Evolutionary conservation across 2,329 filamentous ascomycete species (phyloP).

Genomic region (Balansia obtecta): DNA sequence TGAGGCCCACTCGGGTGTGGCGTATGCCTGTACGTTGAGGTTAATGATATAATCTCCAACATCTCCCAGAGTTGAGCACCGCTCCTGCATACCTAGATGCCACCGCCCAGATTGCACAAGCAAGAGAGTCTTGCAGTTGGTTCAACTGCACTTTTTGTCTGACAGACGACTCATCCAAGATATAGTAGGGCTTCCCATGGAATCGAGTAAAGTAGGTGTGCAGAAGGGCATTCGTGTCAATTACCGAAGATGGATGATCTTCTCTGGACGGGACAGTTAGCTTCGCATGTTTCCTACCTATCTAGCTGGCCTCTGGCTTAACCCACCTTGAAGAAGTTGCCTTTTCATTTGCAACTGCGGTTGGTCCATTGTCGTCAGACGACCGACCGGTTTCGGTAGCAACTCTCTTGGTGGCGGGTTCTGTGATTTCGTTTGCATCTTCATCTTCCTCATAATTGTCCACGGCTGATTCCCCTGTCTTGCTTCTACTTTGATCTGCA

Average conservation of each 20-base stretch:
- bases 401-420: constrained; percentile 28
- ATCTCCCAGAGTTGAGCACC: constrained; percentile 1
- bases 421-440: constrained; percentile 11
- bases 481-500: constrained; percentile 14
- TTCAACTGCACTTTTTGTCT: constrained; percentile 59
- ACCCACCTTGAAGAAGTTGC: neutral
- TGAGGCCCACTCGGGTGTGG: constrained; percentile 55
- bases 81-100: constrained; percentile 40
- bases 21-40: constrained; percentile 41
- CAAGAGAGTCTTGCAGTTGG: constrained; percentile 45
- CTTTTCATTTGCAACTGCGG: neutral
- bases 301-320: neutral
- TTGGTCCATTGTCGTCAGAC: constrained; percentile 3
- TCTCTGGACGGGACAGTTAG: constrained; percentile 18
- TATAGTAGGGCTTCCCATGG: constrained; percentile 71
- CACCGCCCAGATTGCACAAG: constrained; percentile 47
- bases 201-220: constrained; percentile 71
- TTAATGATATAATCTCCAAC: neutral
- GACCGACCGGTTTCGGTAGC: constrained; percentile 23
- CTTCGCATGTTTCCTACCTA: neutral
- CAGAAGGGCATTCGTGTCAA: constrained; percentile 50
- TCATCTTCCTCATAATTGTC: neutral
- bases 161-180: constrained; percentile 65
- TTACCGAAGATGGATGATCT: constrained; percentile 30
- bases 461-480: neutral